phyloP scores from a whole-genome alignment of 2,329 filamentous ascomycete genomes.

The Orbilia quercus region DNA sequence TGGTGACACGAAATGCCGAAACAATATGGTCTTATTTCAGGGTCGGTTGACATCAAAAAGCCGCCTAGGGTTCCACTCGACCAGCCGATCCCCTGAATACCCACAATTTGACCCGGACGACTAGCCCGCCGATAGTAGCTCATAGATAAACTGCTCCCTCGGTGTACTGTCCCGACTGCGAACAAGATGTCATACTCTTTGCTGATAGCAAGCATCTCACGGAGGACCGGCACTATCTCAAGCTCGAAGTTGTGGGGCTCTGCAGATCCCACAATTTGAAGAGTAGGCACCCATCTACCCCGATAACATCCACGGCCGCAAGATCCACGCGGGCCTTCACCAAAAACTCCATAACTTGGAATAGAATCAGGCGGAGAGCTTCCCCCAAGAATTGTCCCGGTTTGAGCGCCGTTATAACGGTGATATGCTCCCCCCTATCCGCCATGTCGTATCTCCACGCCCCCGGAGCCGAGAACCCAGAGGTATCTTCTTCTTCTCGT shows the following conservation, averaged over 20 bases:
- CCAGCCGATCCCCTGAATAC: neutral
- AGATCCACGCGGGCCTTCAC: slow-evolving; percentile 9
- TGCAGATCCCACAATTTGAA: no score
- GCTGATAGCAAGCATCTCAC: no score
- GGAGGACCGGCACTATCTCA: no score
- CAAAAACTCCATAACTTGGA: slow-evolving; percentile 25
- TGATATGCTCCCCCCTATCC: slow-evolving; percentile 9
- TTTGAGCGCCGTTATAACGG: slow-evolving; percentile 10
- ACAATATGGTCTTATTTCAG: neutral
- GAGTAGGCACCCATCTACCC: slow-evolving; percentile 17
- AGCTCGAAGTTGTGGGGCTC: no score
- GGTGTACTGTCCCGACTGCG: no score
- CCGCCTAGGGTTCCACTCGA: slow-evolving; percentile 3
- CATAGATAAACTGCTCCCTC: no score
- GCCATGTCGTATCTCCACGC: slow-evolving; percentile 19
- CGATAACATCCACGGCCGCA: slow-evolving; percentile 17
- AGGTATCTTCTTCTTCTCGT: no score
- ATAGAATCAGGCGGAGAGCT: slow-evolving; percentile 16
- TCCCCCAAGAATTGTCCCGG: slow-evolving; percentile 16
- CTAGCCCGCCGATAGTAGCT: no score
- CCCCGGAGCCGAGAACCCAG: no score
- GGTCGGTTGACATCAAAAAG: neutral
- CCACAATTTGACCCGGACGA: slow-evolving; percentile 2
- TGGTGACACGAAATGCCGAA: slow-evolving; percentile 14
- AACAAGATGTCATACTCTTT: no score